phyloP scores from a whole-genome alignment of 2,329 filamentous ascomycete species.

The Fusarium setosum region DNA sequence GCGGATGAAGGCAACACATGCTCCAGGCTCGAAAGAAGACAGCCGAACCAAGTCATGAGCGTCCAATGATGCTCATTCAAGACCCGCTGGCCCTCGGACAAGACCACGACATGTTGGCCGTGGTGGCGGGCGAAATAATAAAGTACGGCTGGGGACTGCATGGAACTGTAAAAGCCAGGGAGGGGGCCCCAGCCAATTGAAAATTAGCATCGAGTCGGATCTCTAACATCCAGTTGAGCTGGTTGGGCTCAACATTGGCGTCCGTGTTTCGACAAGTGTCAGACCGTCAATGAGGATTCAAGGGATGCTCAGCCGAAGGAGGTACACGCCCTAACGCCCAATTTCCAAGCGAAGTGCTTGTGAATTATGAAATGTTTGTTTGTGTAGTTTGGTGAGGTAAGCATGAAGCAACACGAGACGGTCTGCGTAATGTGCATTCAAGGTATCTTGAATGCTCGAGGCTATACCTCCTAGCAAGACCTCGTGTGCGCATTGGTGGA shows the following conservation, averaged over 20 bases:
- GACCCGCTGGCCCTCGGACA: constrained; percentile 15
- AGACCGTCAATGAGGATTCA: constrained; percentile 3
- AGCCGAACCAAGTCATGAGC: constrained; percentile 5
- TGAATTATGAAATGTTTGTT: constrained; percentile 20
- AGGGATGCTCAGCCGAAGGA: not conserved
- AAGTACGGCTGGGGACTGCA: constrained; percentile 20
- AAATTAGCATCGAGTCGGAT: not conserved
- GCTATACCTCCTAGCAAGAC: not conserved
- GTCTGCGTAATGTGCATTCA: not conserved
- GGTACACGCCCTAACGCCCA: not conserved
- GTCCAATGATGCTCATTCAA: constrained; percentile 11
- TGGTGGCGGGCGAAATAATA: constrained; percentile 28
- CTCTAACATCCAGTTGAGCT: constrained; percentile 18
- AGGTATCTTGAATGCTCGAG: not conserved
- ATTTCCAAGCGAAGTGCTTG: not conserved
- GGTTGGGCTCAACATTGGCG: constrained; percentile 25
- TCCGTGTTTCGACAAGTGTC: constrained; percentile 7
- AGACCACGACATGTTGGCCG: constrained; percentile 24
- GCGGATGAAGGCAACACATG: not conserved
- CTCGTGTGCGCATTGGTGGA: constrained; percentile 8
- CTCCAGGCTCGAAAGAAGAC: constrained; percentile 3
- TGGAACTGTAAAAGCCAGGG: constrained; percentile 21
- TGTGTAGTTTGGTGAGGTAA: constrained; percentile 3
- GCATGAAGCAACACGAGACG: constrained; percentile 7
- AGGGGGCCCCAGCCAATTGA: constrained; percentile 22